Evolutionary conservation across 345 rosid genomes (phyloP).

Genomic region (Brassica cretica): DNA sequence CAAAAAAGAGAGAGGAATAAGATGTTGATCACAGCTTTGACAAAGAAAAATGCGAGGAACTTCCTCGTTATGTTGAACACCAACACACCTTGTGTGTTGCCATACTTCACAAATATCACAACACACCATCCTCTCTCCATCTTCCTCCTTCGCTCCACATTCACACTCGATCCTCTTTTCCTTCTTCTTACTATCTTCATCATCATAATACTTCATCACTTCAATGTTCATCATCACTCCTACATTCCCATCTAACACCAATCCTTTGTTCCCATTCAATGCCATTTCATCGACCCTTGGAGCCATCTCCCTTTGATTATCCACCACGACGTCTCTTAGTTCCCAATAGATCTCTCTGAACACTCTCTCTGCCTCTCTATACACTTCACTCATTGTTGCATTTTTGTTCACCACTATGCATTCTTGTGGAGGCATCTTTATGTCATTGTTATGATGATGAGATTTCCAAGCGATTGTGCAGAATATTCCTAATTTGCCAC

Average conservation of each 20-base stretch:
- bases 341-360: conserved; percentile 80
- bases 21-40: conserved; percentile 77
- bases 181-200: conserved; percentile 41
- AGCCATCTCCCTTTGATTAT: conserved; percentile 21
- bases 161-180: conserved; percentile 49
- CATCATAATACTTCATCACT: conserved; percentile 24
- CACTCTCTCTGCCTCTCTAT: conserved; percentile 55
- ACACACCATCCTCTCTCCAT: conserved; percentile 76
- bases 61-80: conserved; percentile 63
- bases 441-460: conserved; percentile 30
- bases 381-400: conserved; percentile 67
- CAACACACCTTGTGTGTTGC: conserved; percentile 84
- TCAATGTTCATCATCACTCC: conserved; percentile 39
- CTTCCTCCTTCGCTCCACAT: conserved; percentile 80
- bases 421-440: conserved; percentile 57
- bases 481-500: conserved; percentile 51
- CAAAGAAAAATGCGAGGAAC: conserved; percentile 79
- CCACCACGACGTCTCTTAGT: conserved; percentile 53
- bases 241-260: conserved; percentile 52
- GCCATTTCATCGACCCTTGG: conserved; percentile 45
- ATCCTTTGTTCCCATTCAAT: conserved; percentile 44
- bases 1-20: conserved; percentile 54
- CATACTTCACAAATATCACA: conserved; percentile 91
- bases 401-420: conserved; percentile 56
- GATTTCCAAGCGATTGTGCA: conserved; percentile 55